Evolutionary conservation across 169 alveolate species (phyloP), one percentile per base, ranked within the genome.

Genomic region (Eimeria tenella): DNA sequence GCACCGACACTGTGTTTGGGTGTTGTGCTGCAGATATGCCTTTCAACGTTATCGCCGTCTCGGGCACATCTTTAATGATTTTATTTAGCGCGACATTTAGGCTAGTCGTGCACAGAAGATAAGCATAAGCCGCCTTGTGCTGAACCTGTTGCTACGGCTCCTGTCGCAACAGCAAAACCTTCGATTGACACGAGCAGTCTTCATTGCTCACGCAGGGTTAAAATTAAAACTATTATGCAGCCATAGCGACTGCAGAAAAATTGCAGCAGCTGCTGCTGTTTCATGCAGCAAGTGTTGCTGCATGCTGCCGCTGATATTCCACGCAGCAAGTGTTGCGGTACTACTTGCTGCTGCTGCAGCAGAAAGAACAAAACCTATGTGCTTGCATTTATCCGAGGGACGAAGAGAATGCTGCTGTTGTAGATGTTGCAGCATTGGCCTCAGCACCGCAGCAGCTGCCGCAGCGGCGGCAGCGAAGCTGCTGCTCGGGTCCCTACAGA

Each of bases 21-120:
- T 74, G 19, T 42, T 17, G 68, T 10, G 11, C 11, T 58, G 63
- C 84, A 74, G 84, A 74, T 74, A 74, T 74, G 84, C 84, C 84
- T 4, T 74, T 74, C 62, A 74, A 74, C 25, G 84, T 74, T 0
- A 74, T 74, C 42, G 84, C 84, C 8, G 60, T 53, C 8, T 74
- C 84, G 8, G 62, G 84, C 63, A 74, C 84, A 11, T 31, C 50
- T 4, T 5, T 74, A 17, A 74, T 74, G 84, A 49, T 74, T 74
- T 53, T 74, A 4, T 74, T 74, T 42, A 56, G 84, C 4, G 84
- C 52, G 10, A 50, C 42, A 9, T 74, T 74, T 19, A 74, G 84
- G 25, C 19, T 74, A 6, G 84, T 56, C 52, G 84, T 74, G 19
- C 63, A 17, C 5, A 74, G 60, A 9, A 31, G 56, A 5, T 31